These are phyloP conservation scores for Pyricularia pennisetigena DNA, from an alignment of 2,329 filamentous ascomycete species.

Conservation along the genomic window DNA sequence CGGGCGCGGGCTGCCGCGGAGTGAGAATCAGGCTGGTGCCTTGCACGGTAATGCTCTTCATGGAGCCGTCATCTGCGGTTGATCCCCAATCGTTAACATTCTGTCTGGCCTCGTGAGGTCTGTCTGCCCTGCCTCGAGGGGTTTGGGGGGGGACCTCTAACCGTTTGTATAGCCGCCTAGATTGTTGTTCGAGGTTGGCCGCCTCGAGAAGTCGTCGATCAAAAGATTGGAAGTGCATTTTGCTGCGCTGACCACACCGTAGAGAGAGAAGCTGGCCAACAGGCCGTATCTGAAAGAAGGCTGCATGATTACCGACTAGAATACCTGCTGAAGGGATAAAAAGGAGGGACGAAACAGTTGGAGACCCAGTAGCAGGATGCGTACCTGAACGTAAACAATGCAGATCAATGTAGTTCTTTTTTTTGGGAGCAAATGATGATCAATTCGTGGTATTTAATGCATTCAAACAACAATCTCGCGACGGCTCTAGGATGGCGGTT, in stretches of 20 bases:
- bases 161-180: neutral
- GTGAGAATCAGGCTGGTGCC: neutral
- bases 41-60: neutral
- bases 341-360: neutral
- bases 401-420: neutral
- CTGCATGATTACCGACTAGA: neutral
- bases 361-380: neutral
- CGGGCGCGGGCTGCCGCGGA: too few species aligned
- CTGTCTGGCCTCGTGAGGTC: neutral
- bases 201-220: neutral
- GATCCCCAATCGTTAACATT: neutral
- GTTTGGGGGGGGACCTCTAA: neutral
- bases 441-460: neutral
- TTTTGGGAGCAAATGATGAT: neutral
- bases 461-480: neutral
- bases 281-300: neutral
- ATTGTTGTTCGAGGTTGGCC: neutral
- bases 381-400: neutral
- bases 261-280: neutral
- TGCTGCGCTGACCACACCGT: neutral
- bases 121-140: neutral
- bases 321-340: neutral
- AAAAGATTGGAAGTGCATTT: neutral
- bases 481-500: neutral
- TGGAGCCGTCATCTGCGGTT: neutral